A percentile compares a stretch with the other conserved stretches of the same genome.
Evolutionary conservation across 1,284 basidiomycete genomes (phyloP).

Genomic region (Chalciporus sp.): DNA sequence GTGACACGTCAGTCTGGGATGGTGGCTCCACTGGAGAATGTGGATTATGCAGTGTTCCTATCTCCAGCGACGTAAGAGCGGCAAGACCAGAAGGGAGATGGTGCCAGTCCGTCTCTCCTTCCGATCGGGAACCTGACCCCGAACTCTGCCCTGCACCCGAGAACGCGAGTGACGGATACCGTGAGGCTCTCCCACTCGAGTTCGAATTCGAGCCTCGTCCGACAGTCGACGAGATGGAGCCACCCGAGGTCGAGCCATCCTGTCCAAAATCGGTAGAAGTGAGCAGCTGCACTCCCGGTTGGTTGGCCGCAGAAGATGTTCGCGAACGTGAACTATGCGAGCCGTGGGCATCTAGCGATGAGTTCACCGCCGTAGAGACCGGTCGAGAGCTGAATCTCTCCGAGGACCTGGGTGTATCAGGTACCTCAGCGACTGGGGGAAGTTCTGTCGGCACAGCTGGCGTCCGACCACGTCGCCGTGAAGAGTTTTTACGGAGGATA

Average conservation of each 20-base stretch:
- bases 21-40: slow-evolving; percentile 23
- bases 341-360: slow-evolving; percentile 13
- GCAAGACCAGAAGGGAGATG: slow-evolving; percentile 28
- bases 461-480: slow-evolving; percentile 11
- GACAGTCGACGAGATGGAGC: slow-evolving; percentile 19
- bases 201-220: slow-evolving; percentile 9
- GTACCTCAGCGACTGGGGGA: slow-evolving; percentile 24
- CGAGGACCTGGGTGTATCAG: slow-evolving; percentile 9
- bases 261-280: slow-evolving; percentile 33
- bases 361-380: slow-evolving; percentile 3
- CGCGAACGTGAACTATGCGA: slow-evolving; percentile 17
- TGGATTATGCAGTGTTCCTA: slow-evolving; percentile 22
- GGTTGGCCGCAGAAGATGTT: slow-evolving; percentile 7
- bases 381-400: background rate
- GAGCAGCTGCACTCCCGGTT: slow-evolving; percentile 22
- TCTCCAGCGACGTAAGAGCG: slow-evolving; percentile 16
- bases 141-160: slow-evolving; percentile 23
- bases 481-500: slow-evolving; percentile 8
- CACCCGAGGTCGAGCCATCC: slow-evolving; percentile 1
- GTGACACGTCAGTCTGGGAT: background rate
- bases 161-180: slow-evolving; percentile 31
- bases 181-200: slow-evolving; percentile 24
- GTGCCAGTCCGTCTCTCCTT: slow-evolving; percentile 28
- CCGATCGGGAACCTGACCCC: slow-evolving; percentile 11
- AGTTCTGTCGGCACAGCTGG: slow-evolving; percentile 8